phyloP scores from a whole-genome alignment of 2,329 filamentous ascomycete genomes.

The Ascochyta clinopodiicola region DNA sequence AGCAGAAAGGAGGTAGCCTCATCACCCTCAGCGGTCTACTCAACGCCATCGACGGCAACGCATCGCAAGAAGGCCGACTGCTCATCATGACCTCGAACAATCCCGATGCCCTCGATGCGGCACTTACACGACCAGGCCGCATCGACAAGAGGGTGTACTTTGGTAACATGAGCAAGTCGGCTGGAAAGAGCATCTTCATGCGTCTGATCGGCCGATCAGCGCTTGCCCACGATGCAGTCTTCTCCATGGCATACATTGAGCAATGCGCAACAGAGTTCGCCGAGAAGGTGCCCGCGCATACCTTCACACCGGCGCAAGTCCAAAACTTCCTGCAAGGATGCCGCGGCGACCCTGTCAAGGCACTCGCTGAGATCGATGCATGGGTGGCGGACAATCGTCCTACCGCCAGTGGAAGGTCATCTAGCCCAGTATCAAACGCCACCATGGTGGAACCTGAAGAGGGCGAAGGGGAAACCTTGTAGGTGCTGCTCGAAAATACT shows the following conservation, averaged over 20 bases:
- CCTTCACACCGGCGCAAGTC: constrained; percentile 42
- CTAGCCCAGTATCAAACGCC: constrained; percentile 11
- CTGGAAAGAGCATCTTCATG: constrained; percentile 37
- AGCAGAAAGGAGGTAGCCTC: constrained; percentile 18
- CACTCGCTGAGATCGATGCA: constrained; percentile 24
- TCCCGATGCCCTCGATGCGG: constrained; percentile 74
- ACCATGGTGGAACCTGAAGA: constrained; percentile 16
- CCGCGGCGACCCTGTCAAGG: constrained; percentile 34
- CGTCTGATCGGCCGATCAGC: constrained; percentile 39
- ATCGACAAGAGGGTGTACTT: constrained; percentile 83
- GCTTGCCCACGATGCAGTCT: constrained; percentile 24
- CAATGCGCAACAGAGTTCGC: constrained; percentile 34
- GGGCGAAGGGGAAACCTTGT: constrained; percentile 3
- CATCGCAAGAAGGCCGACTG: constrained; percentile 77
- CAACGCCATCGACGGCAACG: constrained; percentile 83
- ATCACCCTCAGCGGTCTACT: constrained; percentile 71
- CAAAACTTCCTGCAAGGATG: constrained; percentile 41
- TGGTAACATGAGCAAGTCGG: constrained; percentile 30
- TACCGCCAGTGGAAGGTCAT: neutral
- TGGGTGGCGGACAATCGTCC: constrained; percentile 29
- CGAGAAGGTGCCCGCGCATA: constrained; percentile 33
- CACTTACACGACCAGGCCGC: constrained; percentile 74
- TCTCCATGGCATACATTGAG: constrained; percentile 30
- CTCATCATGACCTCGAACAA: constrained; percentile 84
- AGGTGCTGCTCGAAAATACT: neutral